Base-by-base conservation (phyloP, 768 basidiomycete species). In the Boletus vinaceobasis region DNA sequence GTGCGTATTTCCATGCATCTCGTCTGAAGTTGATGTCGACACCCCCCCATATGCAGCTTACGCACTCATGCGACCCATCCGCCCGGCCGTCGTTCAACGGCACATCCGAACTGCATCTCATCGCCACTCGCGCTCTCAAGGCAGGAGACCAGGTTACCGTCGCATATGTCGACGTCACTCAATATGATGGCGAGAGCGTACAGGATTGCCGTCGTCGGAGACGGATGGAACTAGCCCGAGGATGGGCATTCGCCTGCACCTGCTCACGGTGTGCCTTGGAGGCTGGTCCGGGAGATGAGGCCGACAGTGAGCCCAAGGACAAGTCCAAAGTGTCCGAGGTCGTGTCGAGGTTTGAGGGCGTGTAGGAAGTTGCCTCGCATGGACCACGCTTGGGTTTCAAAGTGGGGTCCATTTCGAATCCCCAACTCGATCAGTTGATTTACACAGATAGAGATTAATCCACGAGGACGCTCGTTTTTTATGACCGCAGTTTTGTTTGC, bases 241-340 rank as follows among this genome's bases (percentile, higher is more conserved):
- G 91, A 33, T 93, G 91, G 91, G 77, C 79, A 53, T 91, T 93
- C 66, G 83, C 87, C 11, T 93, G 91, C 64, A 69, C 74, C 47
- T 93, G 91, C 66, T 70, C 76, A 50, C 79, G 82, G 42, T 93
- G 91, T 65, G 65, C 70, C 36, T 74, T 72, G 50, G 90, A 93
- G 67, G 78, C 68, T 6, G 65, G 69, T 17, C 59, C 67, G 31
- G 52, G 54, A 14, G 59, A 62, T 47, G 67, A 67, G 52, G 36
- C 53, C 36, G 64, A 74, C 50, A 57, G 75, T 31, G 70, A 68
- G n/a, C 69, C 71, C 52, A 73, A 71, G 61, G 85, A 87, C 63
- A 79, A 79, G 60, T 84, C 83, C 23, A 75, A 69, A 59, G 71
- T 78, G 35, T 79, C 78, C 57, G 65, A 62, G 10, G 64, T 66